phyloP scores from a whole-genome alignment of 176 grass and related monocot species.

The Zea luxurians region DNA sequence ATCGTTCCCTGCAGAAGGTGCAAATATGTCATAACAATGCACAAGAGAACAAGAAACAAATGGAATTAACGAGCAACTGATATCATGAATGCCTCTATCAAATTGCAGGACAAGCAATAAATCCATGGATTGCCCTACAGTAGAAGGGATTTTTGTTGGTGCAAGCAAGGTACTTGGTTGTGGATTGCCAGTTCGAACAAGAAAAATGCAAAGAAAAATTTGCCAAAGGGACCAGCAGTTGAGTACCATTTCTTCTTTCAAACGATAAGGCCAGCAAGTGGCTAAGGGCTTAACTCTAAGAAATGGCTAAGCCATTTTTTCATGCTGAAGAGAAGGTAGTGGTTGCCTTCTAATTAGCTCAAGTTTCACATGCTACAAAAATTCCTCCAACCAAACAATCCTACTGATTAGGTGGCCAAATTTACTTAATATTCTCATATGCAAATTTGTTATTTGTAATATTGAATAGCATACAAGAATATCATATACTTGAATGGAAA shows the following conservation, averaged over 20 bases:
- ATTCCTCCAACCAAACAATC: neutral
- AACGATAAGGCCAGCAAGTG: neutral
- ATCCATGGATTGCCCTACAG: slow-evolving; percentile 1
- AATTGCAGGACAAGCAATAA: neutral
- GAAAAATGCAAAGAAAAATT: neutral
- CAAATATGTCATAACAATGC: slow-evolving; percentile 24
- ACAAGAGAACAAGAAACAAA: neutral
- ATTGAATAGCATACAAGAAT: neutral
- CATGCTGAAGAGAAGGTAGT: neutral
- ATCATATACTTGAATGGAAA: neutral
- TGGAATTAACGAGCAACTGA: slow-evolving; percentile 11
- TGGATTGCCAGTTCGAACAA: neutral
- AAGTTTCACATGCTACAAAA: neutral
- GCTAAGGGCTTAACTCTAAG: neutral
- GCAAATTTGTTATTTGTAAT: neutral
- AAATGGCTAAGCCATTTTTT: neutral
- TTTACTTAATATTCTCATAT: neutral
- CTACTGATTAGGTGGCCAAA: neutral
- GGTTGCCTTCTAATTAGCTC: neutral
- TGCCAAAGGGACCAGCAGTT: neutral
- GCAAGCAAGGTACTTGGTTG: neutral
- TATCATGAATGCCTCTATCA: slow-evolving; percentile 15
- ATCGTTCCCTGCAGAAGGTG: slow-evolving; percentile 46
- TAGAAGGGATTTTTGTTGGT: neutral
- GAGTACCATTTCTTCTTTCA: neutral